Percentiles rank a stretch among this genome's conserved stretches.
Conservation (phyloP, 495 filamentous ascomycete genomes). For the Neurospora terricola region DNA sequence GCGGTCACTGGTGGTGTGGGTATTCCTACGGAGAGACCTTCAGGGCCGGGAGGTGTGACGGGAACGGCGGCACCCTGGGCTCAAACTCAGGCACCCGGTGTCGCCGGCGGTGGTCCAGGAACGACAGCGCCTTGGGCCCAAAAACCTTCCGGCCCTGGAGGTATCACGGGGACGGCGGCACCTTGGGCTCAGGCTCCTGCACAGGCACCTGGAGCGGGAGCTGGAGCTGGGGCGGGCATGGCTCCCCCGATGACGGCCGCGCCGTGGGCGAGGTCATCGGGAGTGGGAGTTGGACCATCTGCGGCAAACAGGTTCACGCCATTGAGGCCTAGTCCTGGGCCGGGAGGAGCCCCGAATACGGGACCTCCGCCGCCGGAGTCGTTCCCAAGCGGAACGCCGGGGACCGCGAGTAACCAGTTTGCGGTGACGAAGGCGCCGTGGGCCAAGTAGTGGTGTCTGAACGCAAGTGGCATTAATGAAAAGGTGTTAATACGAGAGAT, state of each 20-base stretch:
- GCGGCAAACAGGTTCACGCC: not conserved
- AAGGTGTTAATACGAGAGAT: not conserved
- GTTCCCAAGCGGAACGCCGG: slow-evolving; percentile 17
- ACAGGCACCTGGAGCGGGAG: slow-evolving; percentile 15
- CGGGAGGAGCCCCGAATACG: slow-evolving; percentile 12
- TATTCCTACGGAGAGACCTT: not conserved
- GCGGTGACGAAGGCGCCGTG: slow-evolving; percentile 24
- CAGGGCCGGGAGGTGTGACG: not conserved
- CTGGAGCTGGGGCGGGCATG: not conserved
- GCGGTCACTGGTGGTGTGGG: slow-evolving; percentile 6
- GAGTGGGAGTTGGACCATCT: not conserved
- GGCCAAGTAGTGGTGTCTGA: slow-evolving; percentile 8
- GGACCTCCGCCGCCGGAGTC: slow-evolving; percentile 11
- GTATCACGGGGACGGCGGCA: slow-evolving; percentile 22
- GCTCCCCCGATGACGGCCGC: slow-evolving; percentile 16
- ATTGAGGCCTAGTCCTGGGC: slow-evolving; percentile 8
- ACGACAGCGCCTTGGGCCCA: not conserved
- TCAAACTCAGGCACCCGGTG: slow-evolving; percentile 7
- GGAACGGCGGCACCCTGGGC: slow-evolving; percentile 34
- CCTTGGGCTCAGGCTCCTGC: slow-evolving; percentile 28
- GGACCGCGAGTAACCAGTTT: slow-evolving; percentile 21
- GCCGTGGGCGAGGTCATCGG: slow-evolving; percentile 8
- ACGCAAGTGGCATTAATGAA: not conserved
- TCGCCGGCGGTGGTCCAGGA: not conserved
- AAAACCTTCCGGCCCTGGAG: not conserved